Evolutionary conservation across 305 asterid genomes (phyloP), one percentile per base, ranked within the genome.

Genomic region (Fraxinus nigra): DNA sequence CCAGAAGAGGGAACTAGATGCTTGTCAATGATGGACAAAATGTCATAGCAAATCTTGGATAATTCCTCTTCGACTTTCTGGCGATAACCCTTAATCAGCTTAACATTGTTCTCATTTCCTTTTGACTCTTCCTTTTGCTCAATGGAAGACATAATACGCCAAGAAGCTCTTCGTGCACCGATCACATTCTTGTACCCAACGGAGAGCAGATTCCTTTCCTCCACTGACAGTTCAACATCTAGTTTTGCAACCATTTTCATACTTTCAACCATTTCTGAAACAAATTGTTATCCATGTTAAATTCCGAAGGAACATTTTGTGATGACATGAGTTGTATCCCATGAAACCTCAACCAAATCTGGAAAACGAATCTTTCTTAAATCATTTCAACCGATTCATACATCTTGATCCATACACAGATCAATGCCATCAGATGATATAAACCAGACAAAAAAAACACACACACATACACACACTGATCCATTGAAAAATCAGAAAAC

Each of bases 121-220:
- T 92, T 95, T 13, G 93, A 82, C 79, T 93, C 97, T 79, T 95
- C 98, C 87, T 95, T 93, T 86, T 93, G 98, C 86, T 95, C 98
- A 24, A 95, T 95, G 18, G 98, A 95, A 7, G 98, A 95, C 93
- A 95, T 85, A 65, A 95, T 95, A 70, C 98, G 89, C 98, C 98
- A 95, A 0, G 98, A 95, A 18, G 98, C 98, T 87, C 98, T 87
- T 14, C 98, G 90, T 3, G 98, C 97, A 24, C 98, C 98, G 14
- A 95, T 95, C 22, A 93, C 98, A 80, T 95, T 95, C 89, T 92
- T 95, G 94, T 95, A 95, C 78, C 98, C 98, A 35, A 95, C 98
- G 7, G 97, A 95, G 11, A 95, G 92, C 40, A 95, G 92, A 88
- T 95, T 95, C 83, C 98, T 86, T 76, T 95, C 98, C 74, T 95